phyloP scores from a whole-genome alignment of 768 basidiomycete genomes.

The Tylopilus sp. region DNA sequence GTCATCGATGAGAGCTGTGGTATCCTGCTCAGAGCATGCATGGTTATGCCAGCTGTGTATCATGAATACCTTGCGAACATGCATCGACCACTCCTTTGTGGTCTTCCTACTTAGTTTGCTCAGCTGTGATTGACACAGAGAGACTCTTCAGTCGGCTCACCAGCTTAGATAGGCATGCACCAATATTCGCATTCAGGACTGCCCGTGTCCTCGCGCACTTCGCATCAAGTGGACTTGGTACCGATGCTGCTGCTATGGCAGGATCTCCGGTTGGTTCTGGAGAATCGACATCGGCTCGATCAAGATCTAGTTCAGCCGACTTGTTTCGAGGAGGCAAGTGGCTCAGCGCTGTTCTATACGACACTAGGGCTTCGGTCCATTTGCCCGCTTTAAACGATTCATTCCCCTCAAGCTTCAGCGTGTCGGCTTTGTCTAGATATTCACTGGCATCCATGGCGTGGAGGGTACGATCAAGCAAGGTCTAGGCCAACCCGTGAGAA shows the following conservation, averaged over 20 bases:
- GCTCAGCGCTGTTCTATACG: slow-evolving; percentile 68
- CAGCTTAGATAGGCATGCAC: slow-evolving; percentile 77
- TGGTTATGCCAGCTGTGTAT: background rate
- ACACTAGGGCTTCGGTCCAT: slow-evolving; percentile 68
- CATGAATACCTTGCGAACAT: slow-evolving; percentile 64
- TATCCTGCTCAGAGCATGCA: slow-evolving; percentile 3
- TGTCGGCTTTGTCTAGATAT: slow-evolving; percentile 48
- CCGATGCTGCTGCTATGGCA: slow-evolving; percentile 1
- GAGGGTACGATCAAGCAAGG: background rate
- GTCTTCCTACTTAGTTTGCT: slow-evolving; percentile 51
- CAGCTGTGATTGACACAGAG: background rate
- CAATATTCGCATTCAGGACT: slow-evolving; percentile 83
- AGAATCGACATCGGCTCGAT: slow-evolving; percentile 18
- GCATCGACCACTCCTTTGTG: slow-evolving; percentile 77
- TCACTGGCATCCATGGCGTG: slow-evolving; percentile 32
- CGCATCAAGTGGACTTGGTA: slow-evolving; percentile 36
- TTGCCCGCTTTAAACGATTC: slow-evolving; percentile 58
- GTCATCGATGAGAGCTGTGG: slow-evolving; percentile 81
- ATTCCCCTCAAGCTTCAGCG: slow-evolving; percentile 75
- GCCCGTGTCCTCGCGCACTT: slow-evolving; percentile 61
- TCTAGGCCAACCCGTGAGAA: background rate
- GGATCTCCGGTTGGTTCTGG: slow-evolving; percentile 13
- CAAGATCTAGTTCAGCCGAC: slow-evolving; percentile 15
- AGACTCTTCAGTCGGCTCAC: slow-evolving; percentile 41
- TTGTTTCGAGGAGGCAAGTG: slow-evolving; percentile 52